phyloP scores from a whole-genome alignment of 176 grass and related monocot species.

The Lolium rigidum region DNA sequence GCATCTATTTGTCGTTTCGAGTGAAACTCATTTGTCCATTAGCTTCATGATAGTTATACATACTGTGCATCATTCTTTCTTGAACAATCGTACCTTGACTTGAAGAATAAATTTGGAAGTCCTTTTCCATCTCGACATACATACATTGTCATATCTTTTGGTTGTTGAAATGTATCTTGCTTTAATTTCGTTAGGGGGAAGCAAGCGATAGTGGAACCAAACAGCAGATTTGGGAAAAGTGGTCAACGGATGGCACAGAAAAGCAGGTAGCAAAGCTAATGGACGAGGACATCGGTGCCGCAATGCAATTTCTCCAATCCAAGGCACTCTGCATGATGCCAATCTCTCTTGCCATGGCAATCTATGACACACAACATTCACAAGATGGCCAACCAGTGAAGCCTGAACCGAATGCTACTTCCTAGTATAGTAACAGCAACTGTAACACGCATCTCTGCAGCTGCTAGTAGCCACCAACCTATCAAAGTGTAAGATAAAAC shows the following conservation, averaged over 20 bases:
- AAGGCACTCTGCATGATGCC: constrained; percentile 99
- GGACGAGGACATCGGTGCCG: constrained; percentile 91
- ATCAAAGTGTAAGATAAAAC: constrained; percentile 61
- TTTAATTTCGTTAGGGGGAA: constrained; percentile 77
- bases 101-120: constrained; percentile 30
- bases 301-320: constrained; percentile 99
- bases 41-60: constrained; percentile 23
- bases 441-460: constrained; percentile 38
- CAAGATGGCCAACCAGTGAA: constrained; percentile 75
- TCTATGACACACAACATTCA: constrained; percentile 88
- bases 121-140: constrained; percentile 32
- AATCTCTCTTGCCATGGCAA: constrained; percentile 95
- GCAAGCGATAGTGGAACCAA: constrained; percentile 78
- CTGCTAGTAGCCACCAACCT: constrained; percentile 46
- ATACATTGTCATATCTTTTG: constrained; percentile 37
- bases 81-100: not conserved
- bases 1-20: not conserved
- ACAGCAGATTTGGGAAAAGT: constrained; percentile 98
- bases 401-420: constrained; percentile 88
- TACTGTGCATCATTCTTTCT: constrained; percentile 30
- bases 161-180: constrained; percentile 52
- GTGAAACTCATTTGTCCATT: not conserved
- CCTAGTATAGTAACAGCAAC: constrained; percentile 62
- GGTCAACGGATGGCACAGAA: constrained; percentile 97
- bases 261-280: constrained; percentile 92